Conservation (phyloP, 2,329 filamentous ascomycete genomes). For the Malbranchea zuffiana region DNA sequence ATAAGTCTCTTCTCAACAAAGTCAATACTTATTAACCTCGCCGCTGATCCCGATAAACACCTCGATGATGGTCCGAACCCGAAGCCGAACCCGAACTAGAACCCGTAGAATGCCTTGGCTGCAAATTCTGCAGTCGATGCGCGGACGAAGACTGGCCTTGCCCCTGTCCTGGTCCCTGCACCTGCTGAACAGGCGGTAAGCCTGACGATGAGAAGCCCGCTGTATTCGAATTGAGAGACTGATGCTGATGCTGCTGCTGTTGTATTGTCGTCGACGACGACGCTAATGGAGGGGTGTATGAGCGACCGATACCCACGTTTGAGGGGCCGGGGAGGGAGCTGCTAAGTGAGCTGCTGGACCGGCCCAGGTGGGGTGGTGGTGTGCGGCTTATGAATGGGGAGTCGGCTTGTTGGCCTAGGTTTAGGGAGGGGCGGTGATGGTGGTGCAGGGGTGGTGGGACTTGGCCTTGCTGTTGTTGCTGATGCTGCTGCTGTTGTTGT, state of each 20-base stretch:
- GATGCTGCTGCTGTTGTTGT: slow-evolving; percentile 14
- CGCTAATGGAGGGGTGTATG: slow-evolving; percentile 31
- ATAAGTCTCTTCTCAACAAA: too few species aligned
- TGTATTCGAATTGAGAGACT: background rate
- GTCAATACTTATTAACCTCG: too few species aligned
- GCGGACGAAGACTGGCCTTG: slow-evolving; percentile 4
- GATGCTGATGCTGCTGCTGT: slow-evolving; percentile 5
- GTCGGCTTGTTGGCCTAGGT: slow-evolving; percentile 19
- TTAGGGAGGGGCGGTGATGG: slow-evolving; percentile 25
- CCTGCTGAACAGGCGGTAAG: background rate
- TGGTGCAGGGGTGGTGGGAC: slow-evolving; percentile 29
- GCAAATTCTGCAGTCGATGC: slow-evolving; percentile 8
- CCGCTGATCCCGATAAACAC: too few species aligned
- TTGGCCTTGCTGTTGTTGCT: slow-evolving; percentile 13
- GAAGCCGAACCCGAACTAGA: too few species aligned
- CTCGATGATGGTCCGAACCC: too few species aligned
- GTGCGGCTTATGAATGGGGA: slow-evolving; percentile 25
- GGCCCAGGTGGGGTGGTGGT: slow-evolving; percentile 22
- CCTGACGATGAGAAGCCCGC: background rate
- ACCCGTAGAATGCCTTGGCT: slow-evolving; percentile 9
- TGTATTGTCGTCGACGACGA: slow-evolving; percentile 15
- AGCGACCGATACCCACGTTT: slow-evolving; percentile 21
- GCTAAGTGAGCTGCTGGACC: slow-evolving; percentile 21
- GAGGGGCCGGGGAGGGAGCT: slow-evolving; percentile 5
- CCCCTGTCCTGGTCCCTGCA: background rate